Base-by-base conservation (phyloP, 2,329 filamentous ascomycete species). In the Chalaropsis ovoidea region DNA sequence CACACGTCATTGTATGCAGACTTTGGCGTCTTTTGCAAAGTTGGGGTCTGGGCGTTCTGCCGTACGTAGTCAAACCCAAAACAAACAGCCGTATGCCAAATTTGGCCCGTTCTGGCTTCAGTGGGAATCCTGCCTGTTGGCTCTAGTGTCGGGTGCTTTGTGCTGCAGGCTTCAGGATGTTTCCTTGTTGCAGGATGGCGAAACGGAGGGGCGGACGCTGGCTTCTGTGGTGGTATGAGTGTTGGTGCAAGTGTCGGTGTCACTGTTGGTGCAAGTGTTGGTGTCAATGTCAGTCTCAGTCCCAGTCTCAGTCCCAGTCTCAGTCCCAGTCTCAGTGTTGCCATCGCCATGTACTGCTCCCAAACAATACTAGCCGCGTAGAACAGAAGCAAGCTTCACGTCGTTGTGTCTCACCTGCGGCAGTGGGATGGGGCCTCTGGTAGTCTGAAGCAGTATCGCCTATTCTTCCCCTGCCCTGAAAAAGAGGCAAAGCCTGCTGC, bases 41-140 rank as follows among this genome's bases (percentile, higher is more conserved):
- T 56, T 35, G 7, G 27, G 52, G 52, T 35, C 52, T 35, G 27
- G 24, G 52, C 52, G 13, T n/a, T 35, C 52, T 35, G 27, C 52
- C 52, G 52, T 58, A 35, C 52, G 24, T 58, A 35, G 52, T 11
- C 27, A 58, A 58, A 35, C 17, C 27, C 52, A 15, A 58, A 58
- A 58, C 52, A 58, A 17, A n/a, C 31, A 58, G 27, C 52, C 15
- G 52, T n/a, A 58, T 58, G 52, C 52, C 52, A 35, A 39, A n/a
- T 58, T 58, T 58, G 52, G 31, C 24, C 52, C 35, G 52, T 35
- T 35, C 24, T 10, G 52, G 52, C 52, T 58, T 35, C 52, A 58
- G 52, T n/a, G 52, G 49, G 10, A 58, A 58, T 58, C 52, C 24
- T 31, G 52, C 52, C 17, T 58, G 52, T 10, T 10, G 27, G 24